Evolutionary conservation across 441 rosid species (phyloP).

Genomic region (Isatis lusitanica): DNA sequence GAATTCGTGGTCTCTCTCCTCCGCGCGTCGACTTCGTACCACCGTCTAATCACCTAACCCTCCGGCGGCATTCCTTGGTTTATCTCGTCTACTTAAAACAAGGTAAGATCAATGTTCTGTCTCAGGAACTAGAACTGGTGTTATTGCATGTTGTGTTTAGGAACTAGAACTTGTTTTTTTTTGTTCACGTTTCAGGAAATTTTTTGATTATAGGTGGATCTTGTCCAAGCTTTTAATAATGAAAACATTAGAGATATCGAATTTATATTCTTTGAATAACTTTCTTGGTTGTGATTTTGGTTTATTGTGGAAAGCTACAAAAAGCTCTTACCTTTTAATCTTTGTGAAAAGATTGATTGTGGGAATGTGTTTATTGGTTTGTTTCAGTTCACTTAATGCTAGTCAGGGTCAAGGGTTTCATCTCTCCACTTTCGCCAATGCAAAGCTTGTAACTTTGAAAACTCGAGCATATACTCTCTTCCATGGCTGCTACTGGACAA

Average conservation of each 20-base stretch:
- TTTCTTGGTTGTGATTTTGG: neutral
- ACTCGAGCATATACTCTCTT: neutral
- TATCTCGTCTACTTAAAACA: neutral
- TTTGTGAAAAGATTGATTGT: neutral
- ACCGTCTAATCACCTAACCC: neutral
- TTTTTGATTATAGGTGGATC: neutral
- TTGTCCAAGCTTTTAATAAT: neutral
- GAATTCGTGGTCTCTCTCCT: conserved; percentile 25
- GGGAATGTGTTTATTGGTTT: neutral
- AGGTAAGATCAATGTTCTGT: conserved; percentile 3
- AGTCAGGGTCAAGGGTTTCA: conserved; percentile 13
- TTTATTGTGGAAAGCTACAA: neutral
- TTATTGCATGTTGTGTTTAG: neutral
- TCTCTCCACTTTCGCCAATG: neutral
- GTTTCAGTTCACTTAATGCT: neutral
- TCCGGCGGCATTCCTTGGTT: neutral
- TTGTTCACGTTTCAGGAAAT: neutral
- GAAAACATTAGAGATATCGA: neutral
- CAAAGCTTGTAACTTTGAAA: conserved; percentile 25
- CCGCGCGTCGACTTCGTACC: conserved; percentile 18
- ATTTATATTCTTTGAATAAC: neutral
- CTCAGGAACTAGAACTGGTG: neutral
- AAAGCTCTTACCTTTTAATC: neutral
- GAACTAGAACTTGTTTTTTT: too few species aligned
- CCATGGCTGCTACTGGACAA: conserved; percentile 29